phyloP scores from a whole-genome alignment of 2,329 filamentous ascomycete species.

The Hymenotorrendiella dingleyae region DNA sequence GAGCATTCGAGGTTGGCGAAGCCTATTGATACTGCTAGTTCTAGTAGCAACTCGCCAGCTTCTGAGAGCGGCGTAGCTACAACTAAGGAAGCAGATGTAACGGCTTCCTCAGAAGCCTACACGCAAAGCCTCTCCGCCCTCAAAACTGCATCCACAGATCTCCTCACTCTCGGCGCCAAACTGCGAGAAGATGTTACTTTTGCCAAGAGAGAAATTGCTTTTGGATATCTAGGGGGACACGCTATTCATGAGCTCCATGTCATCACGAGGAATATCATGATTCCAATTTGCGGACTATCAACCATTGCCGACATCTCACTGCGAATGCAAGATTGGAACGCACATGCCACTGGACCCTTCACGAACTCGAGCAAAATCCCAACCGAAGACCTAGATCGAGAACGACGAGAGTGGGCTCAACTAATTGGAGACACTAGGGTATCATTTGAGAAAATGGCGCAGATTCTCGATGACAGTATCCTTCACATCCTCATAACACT shows the following conservation, averaged over 20 bases:
- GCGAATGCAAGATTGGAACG: constrained; percentile 47
- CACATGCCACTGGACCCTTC: too few relatives aligned
- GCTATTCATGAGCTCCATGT: constrained; percentile 56
- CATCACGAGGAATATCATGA: constrained; percentile 52
- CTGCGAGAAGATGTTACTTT: constrained; percentile 60
- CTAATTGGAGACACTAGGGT: constrained; percentile 61
- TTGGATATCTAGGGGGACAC: constrained; percentile 58
- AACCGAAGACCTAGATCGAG: constrained; percentile 27
- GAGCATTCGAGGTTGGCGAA: constrained; percentile 47
- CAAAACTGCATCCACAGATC: constrained; percentile 42
- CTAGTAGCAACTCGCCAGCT: constrained; percentile 24
- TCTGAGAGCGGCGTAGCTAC: not conserved
- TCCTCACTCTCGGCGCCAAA: constrained; percentile 56
- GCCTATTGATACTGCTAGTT: constrained; percentile 24
- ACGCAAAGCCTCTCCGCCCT: constrained; percentile 7
- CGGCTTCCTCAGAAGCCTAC: not conserved
- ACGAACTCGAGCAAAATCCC: constrained; percentile 2
- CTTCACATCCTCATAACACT: constrained; percentile 43
- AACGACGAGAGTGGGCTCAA: constrained; percentile 56
- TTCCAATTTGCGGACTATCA: constrained; percentile 60
- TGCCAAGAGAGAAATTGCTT: constrained; percentile 65
- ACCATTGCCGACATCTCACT: constrained; percentile 67
- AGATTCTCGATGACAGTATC: constrained; percentile 49
- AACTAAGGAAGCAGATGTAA: too few relatives aligned
- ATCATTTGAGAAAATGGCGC: constrained; percentile 56